Base-by-base conservation (phyloP, 164 flowering plant genomes). In the Amborella trichopoda region DNA sequence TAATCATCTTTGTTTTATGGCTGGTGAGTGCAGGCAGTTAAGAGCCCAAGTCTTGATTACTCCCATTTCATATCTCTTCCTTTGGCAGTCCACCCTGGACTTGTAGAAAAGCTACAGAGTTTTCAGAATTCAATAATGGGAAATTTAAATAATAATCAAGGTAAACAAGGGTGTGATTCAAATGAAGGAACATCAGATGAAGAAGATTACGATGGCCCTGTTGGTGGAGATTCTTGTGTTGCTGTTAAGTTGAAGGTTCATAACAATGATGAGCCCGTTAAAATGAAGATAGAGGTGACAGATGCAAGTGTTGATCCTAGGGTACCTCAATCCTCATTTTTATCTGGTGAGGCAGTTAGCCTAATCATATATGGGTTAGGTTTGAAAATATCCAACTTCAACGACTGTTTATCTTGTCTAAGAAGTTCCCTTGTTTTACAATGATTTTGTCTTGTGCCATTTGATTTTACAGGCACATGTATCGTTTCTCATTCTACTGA, bases 11-110 rank as follows among this genome's bases (percentile, higher is more conserved):
- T n/a, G n/a, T n/a, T n/a, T n/a, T n/a, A n/a, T n/a, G n/a, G n/a
- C n/a, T n/a, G n/a, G n/a, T n/a, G n/a, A n/a, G n/a, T 52, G 50
- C 83, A 91, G 98, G 83, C 73, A 52, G 66, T 80, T 25, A 68
- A 70, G 34, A 80, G 83, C 60, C 87, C 74, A 46, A 65, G 36
- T 49, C 75, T 91, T 17, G 83, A 81, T 46, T 91, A 80, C 55
- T 76, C 96, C 26, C 98, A 91, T 70, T 91, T 91, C 50, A 59
- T 91, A 47, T 87, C 96, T 24, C 90, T 91, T 56, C 99, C 99
- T 3, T 68, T 91, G 76, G 96, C 96, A 40, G 71, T 84, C 55
- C 72, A 91, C 66, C 79, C 90, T 46, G 83, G 60, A 63, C 65
- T 91, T 60, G 95, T 91, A 25, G 81, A 77, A 40, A 87, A 82